Evolutionary conservation across 2,329 filamentous ascomycete genomes (phyloP).

Genomic region (Aspergillus ibericus): DNA sequence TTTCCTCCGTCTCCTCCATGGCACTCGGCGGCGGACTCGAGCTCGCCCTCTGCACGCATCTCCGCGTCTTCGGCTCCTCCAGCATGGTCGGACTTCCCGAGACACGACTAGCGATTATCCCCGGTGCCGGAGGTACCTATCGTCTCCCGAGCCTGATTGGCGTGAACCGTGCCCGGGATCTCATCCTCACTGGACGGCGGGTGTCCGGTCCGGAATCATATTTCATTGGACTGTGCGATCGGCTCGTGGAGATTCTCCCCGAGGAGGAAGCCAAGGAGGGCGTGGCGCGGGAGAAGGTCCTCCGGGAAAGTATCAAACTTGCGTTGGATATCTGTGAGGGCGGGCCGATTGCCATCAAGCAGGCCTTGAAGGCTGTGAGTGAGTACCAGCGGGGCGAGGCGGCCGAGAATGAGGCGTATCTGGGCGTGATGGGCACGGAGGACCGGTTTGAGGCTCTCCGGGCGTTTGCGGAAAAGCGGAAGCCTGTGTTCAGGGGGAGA

Average conservation of each 20-base stretch:
- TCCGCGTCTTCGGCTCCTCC: conserved; percentile 81
- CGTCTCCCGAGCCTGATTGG: conserved; percentile 82
- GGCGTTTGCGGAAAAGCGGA: conserved; percentile 79
- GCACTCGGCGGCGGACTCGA: conserved; percentile 94
- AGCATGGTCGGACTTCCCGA: conserved; percentile 83
- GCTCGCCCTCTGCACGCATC: conserved; percentile 82
- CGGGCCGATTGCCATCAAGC: conserved; percentile 77
- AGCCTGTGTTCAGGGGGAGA: conserved; percentile 64
- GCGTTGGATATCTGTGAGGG: conserved; percentile 87
- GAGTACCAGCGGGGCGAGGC: conserved; percentile 65
- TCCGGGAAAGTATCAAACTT: conserved; percentile 74
- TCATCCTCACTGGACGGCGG: conserved; percentile 86
- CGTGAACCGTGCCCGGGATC: conserved; percentile 75
- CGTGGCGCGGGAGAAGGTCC: conserved; percentile 64
- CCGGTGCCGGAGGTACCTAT: conserved; percentile 89
- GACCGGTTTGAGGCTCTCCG: conserved; percentile 84
- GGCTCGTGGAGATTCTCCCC: conserved; percentile 76
- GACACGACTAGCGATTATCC: conserved; percentile 89
- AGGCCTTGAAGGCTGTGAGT: conserved; percentile 75
- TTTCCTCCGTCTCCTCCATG: conserved; percentile 79
- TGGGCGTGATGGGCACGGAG: conserved; percentile 76
- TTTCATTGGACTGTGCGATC: conserved; percentile 84
- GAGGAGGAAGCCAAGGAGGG: conserved; percentile 54
- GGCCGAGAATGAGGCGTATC: conserved; percentile 85
- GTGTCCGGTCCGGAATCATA: conserved; percentile 84